phyloP scores from a whole-genome alignment of 331 rosid species.

The Pyracantha coccinea region DNA sequence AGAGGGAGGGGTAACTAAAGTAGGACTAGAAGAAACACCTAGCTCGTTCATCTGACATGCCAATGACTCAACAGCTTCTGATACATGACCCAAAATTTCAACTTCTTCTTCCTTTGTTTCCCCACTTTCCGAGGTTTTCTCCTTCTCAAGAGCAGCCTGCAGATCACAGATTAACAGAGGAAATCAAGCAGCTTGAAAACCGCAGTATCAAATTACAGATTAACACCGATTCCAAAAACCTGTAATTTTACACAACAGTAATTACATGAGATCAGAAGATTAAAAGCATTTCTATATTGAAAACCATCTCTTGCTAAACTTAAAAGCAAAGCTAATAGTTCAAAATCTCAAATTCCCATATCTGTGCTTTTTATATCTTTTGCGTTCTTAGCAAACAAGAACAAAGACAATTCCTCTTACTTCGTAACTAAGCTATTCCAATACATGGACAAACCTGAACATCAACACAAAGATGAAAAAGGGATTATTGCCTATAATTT shows the following conservation, averaged over 20 bases:
- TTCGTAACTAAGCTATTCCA: neutral
- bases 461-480: neutral
- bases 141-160: slow-evolving; percentile 78
- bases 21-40: slow-evolving; percentile 42
- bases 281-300: neutral
- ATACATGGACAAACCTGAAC: neutral
- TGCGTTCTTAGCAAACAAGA: neutral
- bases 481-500: neutral
- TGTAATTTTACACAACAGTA: neutral
- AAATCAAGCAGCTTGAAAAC: neutral
- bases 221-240: neutral
- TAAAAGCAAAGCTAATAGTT: neutral
- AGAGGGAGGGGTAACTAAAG: slow-evolving; percentile 30
- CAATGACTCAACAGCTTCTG: slow-evolving; percentile 35
- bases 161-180: slow-evolving; percentile 9
- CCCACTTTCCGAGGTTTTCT: slow-evolving; percentile 33
- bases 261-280: neutral
- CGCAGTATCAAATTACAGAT: neutral
- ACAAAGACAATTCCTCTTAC: neutral
- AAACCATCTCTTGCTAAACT: neutral
- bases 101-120: slow-evolving; percentile 29
- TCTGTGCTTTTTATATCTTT: neutral
- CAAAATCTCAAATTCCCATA: too few relatives aligned
- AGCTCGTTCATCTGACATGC: slow-evolving; percentile 52
- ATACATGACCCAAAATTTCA: slow-evolving; percentile 15